These are phyloP conservation scores for Coemansia sp. DNA, from an alignment of 192 early-diverging fungal species.

Conservation along the genomic window DNA sequence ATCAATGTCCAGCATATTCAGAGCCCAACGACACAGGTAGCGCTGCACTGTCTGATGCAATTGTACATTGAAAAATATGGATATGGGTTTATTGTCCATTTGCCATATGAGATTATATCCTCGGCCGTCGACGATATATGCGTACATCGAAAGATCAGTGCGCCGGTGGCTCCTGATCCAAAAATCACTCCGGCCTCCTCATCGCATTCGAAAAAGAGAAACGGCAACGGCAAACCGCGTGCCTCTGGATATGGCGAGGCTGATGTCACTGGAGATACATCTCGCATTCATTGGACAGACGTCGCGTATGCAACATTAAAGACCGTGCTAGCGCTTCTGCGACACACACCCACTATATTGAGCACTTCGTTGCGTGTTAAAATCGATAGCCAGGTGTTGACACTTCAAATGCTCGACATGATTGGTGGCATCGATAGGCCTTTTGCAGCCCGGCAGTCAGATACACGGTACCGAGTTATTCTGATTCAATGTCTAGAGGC, in stretches of 20 bases:
- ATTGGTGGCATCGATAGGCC: slow-evolving; percentile 25
- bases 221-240: slow-evolving; percentile 22
- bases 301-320: slow-evolving; percentile 19
- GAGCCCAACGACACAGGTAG: slow-evolving; percentile 32
- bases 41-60: slow-evolving; percentile 31
- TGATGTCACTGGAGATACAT: background rate
- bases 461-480: slow-evolving; percentile 15
- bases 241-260: slow-evolving; percentile 8
- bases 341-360: slow-evolving; percentile 29
- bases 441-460: slow-evolving; percentile 29
- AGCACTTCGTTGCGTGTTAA: slow-evolving; percentile 24
- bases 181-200: slow-evolving; percentile 2
- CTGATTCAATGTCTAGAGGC: slow-evolving; percentile 38
- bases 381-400: slow-evolving; percentile 38
- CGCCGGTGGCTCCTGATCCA: background rate
- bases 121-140: slow-evolving; percentile 19
- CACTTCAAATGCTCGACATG: slow-evolving; percentile 33
- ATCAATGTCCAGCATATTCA: slow-evolving; percentile 20
- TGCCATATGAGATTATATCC: slow-evolving; percentile 40
- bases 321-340: slow-evolving; percentile 21
- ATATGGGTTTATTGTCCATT: slow-evolving; percentile 38
- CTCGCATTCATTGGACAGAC: slow-evolving; percentile 37
- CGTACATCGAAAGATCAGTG: slow-evolving; percentile 15
- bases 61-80: slow-evolving; percentile 39
- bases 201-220: slow-evolving; percentile 27